phyloP scores from a whole-genome alignment of 1,284 basidiomycete genomes.

The Trichosporon asahii region DNA sequence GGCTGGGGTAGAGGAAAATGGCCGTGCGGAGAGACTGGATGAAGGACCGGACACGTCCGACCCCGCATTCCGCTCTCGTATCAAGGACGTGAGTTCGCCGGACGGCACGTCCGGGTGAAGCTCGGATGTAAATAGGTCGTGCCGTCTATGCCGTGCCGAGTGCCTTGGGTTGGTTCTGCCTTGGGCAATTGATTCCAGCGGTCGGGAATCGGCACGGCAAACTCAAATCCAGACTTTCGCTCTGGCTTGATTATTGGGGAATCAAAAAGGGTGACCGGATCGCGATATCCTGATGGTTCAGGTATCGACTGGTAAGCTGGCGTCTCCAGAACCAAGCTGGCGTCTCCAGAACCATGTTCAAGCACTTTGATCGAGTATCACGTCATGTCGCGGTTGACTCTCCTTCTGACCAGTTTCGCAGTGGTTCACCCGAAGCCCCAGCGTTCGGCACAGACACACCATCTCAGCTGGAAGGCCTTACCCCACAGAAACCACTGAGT shows the following conservation, averaged over 20 bases:
- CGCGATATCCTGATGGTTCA: not conserved
- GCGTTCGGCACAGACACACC: not conserved
- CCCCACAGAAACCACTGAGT: not conserved
- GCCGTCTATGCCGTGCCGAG: not conserved
- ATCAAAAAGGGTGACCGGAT: not conserved
- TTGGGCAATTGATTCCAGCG: not conserved
- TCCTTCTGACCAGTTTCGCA: not conserved
- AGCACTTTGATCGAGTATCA: not conserved
- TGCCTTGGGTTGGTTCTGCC: not conserved
- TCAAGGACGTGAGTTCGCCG: conserved; percentile 7
- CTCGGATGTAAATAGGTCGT: not conserved
- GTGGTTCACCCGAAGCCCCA: not conserved
- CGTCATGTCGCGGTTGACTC: not conserved
- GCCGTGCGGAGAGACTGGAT: not conserved
- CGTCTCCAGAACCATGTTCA: not conserved
- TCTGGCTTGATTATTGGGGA: not conserved
- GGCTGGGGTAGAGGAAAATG: not conserved
- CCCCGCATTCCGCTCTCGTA: not conserved
- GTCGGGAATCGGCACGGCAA: not conserved
- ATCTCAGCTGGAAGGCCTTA: not conserved
- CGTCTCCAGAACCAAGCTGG: too few species aligned
- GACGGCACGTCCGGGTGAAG: not conserved
- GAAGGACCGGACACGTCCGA: not conserved
- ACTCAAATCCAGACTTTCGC: not conserved
- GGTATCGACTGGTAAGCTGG: too few species aligned